Evolutionary conservation across 257 asterid genomes (phyloP), one percentile per base, ranked within the genome.

Genomic region (Coffea eugenioides): DNA sequence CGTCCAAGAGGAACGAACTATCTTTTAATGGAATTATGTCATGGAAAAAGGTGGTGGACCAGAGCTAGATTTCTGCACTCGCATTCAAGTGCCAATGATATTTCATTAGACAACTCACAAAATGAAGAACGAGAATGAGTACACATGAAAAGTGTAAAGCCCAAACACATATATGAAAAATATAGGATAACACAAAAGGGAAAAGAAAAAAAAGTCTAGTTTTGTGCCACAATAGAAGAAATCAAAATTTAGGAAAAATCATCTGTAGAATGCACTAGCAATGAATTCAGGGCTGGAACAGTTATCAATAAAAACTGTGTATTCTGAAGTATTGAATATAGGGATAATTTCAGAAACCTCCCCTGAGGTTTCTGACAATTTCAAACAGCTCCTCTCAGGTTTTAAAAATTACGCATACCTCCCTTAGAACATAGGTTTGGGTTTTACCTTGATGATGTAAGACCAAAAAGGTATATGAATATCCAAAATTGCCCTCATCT

Each of bases 11-110:
- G 72, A 86, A 86, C 85, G 87, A 86, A 86, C 85, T 86, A 83
- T 83, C 68, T 86, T 86, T 83, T 83, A 83, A 86, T 86, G 87
- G 87, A 83, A 86, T 86, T 86, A 68, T 75, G 71, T 25, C 13
- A 62, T 0, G 5, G 49, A 52, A 64, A 77, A 36, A 21, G 69
- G 56, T 41, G 36, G 39, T 31, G 25, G 2, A 49, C 52, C 23
- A 20, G 78, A 71, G 34, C 27, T 54, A 67, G 54, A n/a, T 51
- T 78, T 78, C 72, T 71, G 20, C 71, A 25, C 61, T 39, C 20
- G 25, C 20, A 8, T 45, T 62, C 73, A 62, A 71, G 72, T 78
- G 69, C 75, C 73, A 80, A 34, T 45, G 21, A 41, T 52, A 18
- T 43, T 34, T 41, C 71, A 61, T 12, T 39, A 73, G 46, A 39